Base-by-base conservation (phyloP, 73 alveolate genomes). In the Paramecium caudatum region DNA sequence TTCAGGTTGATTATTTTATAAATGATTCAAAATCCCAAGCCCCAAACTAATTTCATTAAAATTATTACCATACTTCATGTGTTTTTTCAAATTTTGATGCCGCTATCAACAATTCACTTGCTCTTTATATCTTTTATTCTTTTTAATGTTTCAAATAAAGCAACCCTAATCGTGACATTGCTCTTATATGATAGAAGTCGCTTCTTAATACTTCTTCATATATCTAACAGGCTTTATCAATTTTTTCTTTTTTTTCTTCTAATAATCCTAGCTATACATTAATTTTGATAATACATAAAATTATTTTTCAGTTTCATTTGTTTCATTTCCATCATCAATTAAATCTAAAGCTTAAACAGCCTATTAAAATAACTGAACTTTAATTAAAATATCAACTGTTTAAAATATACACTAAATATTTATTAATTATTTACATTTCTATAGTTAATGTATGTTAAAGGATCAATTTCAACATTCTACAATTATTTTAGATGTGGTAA, bases 11-110 rank as follows among this genome's bases (percentile, higher is more conserved):
- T 65, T 65, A 13, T 36, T 36, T 36, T 65, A 36, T 13, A 65
- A 4, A 4, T 7, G 4, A 47, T 41, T 41, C 10, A 41, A 41
- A 7, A 41, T 41, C 10, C 49, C 49, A 7, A 41, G 10, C 15
- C 49, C 49, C 6, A 41, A 36, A 33, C 83, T 65, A 65, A 0
- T 13, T 32, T 7, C 10, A 7, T 7, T 41, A 41, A 41, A 41
- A 7, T 41, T 41, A 41, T 41, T 41, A 41, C 49, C 6, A 41
- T 6, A 7, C 10, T 41, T 41, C 49, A 41, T 41, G 10, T 7
- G 82, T 62, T 12, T 65, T 65, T 1, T 65, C 83, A 16, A 65
- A 65, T 65, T 65, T 65, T 4, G 83, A 65, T 10, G 83, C 83
- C 8, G 83, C 47, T n/a, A 65, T 65, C 47, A 65, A 36, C 34